Base-by-base conservation (phyloP, 2,329 filamentous ascomycete species). In the Stachybotrys chlorohalonatus region DNA sequence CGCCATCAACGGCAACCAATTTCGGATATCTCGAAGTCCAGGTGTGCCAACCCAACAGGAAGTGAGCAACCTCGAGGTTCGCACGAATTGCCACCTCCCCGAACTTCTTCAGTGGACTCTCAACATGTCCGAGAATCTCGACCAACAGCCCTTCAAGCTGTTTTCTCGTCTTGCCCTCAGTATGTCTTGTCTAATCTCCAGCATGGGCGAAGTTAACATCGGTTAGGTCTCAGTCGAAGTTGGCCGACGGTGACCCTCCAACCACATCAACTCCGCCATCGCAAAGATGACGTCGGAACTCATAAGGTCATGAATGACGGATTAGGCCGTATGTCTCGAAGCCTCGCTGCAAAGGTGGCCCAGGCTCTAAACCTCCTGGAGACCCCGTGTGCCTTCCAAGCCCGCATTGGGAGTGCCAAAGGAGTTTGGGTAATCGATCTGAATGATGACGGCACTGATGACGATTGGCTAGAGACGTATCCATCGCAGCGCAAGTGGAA, bases 341-440 rank as follows among this genome's bases (percentile, higher is more conserved):
- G 73, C 1, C 76, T 88, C 2, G 84, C 82, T 0, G 64, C 68
- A 1, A 71, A 72, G 47, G 74, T 90, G 6, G 75, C 78, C 31
- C 63, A 74, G 1, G 57, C 58, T 0, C 73, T 87, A 8, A 78
- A 77, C 0, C 67, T 86, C 0, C 60, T 65, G 0, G 74, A 79
- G n/a, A 65, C 81, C 0, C 86, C 87, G 0, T 80, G 81, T 39
- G 84, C 78, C 0, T 84, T 86, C 49, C 89, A 93, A 66, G 87
- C 75, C 1, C 80, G 89, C 0, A 79, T 92, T 42, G 86, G 83
- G 9, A 82, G 85, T 16, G 86, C 86, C 0, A 93, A 93, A 66
- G 89, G 89, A 0, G 75, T 92, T 59, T 92, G 87, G 88, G 76
- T 86, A 50, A 68, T 86, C 6, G 83, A 86, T 59, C 72, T 75